Percentiles rank a stretch among this genome's conserved stretches.
Evolutionary conservation across 2,329 filamentous ascomycete genomes (phyloP).

Genomic region (Fusarium sp.): DNA sequence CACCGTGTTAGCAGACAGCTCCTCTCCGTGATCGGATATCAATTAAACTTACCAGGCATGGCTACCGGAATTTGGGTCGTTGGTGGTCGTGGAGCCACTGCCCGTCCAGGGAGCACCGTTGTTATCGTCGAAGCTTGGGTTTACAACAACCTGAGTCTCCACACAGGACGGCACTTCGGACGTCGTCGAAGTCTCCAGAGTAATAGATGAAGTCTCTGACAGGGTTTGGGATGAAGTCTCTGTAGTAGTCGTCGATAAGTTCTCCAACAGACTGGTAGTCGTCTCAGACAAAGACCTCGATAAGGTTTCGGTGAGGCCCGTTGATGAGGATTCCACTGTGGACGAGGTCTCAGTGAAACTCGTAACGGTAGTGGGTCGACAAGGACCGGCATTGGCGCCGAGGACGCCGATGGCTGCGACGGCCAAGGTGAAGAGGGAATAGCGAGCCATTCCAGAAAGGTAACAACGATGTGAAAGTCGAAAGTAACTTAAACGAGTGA

Average conservation of each 20-base stretch:
- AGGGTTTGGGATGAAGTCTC: background rate
- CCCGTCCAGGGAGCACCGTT: background rate
- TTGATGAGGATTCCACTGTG: background rate
- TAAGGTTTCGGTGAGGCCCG: background rate
- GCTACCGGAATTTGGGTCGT: background rate
- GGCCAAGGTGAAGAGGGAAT: background rate
- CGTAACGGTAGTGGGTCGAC: background rate
- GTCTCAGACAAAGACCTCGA: background rate
- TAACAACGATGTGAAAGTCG: too few species aligned
- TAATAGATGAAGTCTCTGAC: background rate
- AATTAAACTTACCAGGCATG: too few species aligned
- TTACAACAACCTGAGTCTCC: background rate
- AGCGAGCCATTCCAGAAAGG: background rate
- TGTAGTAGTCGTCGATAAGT: too few species aligned
- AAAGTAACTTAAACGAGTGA: too few species aligned
- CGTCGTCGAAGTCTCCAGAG: background rate
- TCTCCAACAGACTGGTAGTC: background rate
- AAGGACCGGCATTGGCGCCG: background rate
- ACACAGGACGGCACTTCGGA: background rate
- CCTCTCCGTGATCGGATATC: background rate
- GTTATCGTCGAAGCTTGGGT: constrained; percentile 3
- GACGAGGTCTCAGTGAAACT: too few species aligned
- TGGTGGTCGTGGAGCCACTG: background rate
- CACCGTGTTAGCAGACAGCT: background rate
- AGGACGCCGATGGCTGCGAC: background rate